Evolutionary conservation across 768 basidiomycete genomes (phyloP), one percentile per base, ranked within the genome.

Genomic region (Kwoniella sp.): DNA sequence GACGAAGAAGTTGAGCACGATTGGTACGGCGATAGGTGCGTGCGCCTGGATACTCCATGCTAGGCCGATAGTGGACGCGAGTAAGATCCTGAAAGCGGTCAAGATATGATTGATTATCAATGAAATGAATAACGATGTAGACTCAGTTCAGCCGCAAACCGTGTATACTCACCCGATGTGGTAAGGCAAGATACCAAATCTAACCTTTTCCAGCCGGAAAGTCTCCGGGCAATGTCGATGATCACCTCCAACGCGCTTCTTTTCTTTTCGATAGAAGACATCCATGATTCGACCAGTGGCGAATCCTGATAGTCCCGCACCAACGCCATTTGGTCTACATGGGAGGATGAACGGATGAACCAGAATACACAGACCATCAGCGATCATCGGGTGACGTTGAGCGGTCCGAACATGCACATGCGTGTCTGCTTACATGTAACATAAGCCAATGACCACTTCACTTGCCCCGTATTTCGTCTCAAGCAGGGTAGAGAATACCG

Each of bases 361-460:
- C 22, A n/a, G 6, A 47, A 17, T 19, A 33, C 33, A 33, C n/a
- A n/a, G n/a, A n/a, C n/a, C n/a, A 33, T 47, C 46, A 47, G 46
- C 46, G 19, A 19, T 7, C 22, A 5, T 24, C 46, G 46, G 7
- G 22, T 47, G 46, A 47, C 46, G 7, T n/a, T n/a, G n/a, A n/a
- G n/a, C n/a, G 46, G 33, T 33, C 46, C 46, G 17, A 17, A 47
- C 22, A 17, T 7, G 19, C 5, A 33, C 13, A 33, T 5, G 33
- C 33, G 27, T 21, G 7, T n/a, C 22, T 1, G 30, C 27, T 12
- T 68, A 78, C 58, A 92, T 80, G 81, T 88, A 93, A 74, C 89
- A 91, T 3, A 93, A 79, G 2, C 91, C 91, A 29, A 90, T 83
- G n/a, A 85, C 83, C 1, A 86, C 86, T 64, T 89, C 84, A 58